Percentiles rank a stretch among this genome's conserved stretches.
phyloP scores from a whole-genome alignment of 176 grass and related monocot species.

The Lolium perenne region DNA sequence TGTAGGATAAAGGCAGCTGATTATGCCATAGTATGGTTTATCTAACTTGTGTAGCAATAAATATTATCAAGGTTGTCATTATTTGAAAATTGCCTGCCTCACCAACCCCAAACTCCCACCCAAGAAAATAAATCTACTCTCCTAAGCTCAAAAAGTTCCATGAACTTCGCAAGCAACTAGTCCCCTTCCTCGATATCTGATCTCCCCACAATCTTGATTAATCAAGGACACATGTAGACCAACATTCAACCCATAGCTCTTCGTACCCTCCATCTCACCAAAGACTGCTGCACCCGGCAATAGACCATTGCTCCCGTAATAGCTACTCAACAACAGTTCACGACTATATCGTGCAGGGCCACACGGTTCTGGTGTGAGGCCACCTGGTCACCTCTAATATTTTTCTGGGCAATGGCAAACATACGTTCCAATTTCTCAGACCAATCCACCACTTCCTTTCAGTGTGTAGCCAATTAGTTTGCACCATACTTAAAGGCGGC shows the following conservation, averaged over 20 bases:
- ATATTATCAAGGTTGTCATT: background rate
- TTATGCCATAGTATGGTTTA: slow-evolving; percentile 5
- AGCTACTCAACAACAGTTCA: background rate
- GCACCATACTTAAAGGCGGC: background rate
- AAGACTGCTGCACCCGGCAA: background rate
- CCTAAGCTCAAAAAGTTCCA: background rate
- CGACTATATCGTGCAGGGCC: background rate
- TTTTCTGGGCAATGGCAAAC: slow-evolving; percentile 7
- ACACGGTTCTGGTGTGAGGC: background rate
- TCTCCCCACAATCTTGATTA: background rate
- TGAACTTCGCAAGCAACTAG: background rate
- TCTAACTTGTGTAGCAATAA: background rate
- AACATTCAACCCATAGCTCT: background rate
- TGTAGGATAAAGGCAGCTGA: slow-evolving; percentile 8
- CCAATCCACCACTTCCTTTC: slow-evolving; percentile 22
- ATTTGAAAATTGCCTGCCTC: background rate
- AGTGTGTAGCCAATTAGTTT: background rate
- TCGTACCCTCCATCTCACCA: background rate
- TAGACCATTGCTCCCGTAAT: background rate
- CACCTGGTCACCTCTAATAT: slow-evolving; percentile 3
- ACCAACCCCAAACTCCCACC: background rate
- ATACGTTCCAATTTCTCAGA: background rate
- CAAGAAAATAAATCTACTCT: background rate
- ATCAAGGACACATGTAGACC: background rate
- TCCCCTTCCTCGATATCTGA: background rate